Percentiles rank a stretch among this genome's conserved stretches.
phyloP scores from a whole-genome alignment of 306 rosid genomes.

The Rosa rugosa region DNA sequence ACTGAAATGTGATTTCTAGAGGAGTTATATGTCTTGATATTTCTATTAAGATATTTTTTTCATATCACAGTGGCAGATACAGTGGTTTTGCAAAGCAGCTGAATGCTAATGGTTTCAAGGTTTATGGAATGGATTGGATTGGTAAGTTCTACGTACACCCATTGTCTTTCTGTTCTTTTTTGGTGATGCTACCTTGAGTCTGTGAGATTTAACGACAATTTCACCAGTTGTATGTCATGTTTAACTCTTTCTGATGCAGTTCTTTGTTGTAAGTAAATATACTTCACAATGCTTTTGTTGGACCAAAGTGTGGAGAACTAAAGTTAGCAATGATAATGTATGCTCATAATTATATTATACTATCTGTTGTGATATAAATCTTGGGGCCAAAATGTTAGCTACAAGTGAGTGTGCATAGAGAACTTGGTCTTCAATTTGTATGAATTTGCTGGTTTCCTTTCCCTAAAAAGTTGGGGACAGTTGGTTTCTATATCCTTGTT shows the following conservation, averaged over 20 bases:
- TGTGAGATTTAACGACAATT: neutral
- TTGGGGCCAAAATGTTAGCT: neutral
- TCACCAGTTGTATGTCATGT: neutral
- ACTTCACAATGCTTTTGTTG: neutral
- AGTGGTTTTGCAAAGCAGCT: conserved; percentile 72
- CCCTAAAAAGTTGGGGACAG: neutral
- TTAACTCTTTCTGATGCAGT: neutral
- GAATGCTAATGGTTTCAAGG: conserved; percentile 81
- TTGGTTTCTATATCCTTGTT: neutral
- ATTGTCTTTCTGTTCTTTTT: neutral
- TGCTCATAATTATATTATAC: neutral
- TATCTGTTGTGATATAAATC: neutral
- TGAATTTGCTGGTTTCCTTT: neutral
- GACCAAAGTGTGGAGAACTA: neutral
- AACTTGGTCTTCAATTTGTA: neutral
- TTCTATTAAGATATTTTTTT: conserved; percentile 25
- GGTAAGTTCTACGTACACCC: conserved; percentile 49
- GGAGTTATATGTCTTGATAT: conserved; percentile 2
- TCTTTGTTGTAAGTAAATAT: neutral
- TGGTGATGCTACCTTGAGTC: neutral
- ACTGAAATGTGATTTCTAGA: conserved; percentile 3
- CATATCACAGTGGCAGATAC: conserved; percentile 72
- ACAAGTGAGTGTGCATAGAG: neutral
- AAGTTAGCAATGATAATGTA: neutral
- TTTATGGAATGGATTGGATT: conserved; percentile 95